Evolutionary conservation across 257 asterid species (phyloP).

Genomic region (Henckelia pumila): DNA sequence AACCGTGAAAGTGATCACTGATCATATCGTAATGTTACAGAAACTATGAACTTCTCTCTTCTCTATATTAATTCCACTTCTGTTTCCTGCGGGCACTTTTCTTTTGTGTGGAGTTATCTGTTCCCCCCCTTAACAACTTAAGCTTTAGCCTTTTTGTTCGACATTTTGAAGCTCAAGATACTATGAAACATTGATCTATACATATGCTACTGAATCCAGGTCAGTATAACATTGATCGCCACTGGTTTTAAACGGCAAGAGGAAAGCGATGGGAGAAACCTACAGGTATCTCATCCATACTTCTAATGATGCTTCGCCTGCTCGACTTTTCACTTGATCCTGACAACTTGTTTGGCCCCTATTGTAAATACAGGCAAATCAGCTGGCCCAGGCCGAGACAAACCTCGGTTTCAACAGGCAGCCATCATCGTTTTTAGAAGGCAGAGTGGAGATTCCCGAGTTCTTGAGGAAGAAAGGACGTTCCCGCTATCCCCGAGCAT

Average conservation of each 20-base stretch:
- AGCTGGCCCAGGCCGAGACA: constrained; percentile 56
- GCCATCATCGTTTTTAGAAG: constrained; percentile 66
- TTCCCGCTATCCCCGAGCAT: constrained; percentile 81
- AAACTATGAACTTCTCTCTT: too few species aligned
- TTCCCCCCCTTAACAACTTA: neutral
- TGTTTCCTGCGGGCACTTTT: neutral
- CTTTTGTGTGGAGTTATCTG: neutral
- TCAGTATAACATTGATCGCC: constrained; percentile 88
- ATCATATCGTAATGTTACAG: neutral
- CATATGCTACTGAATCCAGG: constrained; percentile 40
- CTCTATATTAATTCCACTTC: neutral
- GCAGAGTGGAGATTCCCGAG: constrained; percentile 82
- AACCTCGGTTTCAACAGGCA: constrained; percentile 56
- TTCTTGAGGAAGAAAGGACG: constrained; percentile 87
- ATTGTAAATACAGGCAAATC: constrained; percentile 57
- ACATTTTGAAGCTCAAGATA: neutral
- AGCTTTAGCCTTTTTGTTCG: neutral
- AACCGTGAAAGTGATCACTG: too few species aligned
- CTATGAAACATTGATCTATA: neutral
- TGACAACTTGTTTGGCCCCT: neutral
- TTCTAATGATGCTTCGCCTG: neutral
- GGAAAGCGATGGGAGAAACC: constrained; percentile 68
- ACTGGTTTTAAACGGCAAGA: constrained; percentile 96
- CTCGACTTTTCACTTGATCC: neutral
- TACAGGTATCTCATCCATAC: constrained; percentile 54